Base-by-base conservation (phyloP, 306 rosid genomes). In the Malus asiatica region DNA sequence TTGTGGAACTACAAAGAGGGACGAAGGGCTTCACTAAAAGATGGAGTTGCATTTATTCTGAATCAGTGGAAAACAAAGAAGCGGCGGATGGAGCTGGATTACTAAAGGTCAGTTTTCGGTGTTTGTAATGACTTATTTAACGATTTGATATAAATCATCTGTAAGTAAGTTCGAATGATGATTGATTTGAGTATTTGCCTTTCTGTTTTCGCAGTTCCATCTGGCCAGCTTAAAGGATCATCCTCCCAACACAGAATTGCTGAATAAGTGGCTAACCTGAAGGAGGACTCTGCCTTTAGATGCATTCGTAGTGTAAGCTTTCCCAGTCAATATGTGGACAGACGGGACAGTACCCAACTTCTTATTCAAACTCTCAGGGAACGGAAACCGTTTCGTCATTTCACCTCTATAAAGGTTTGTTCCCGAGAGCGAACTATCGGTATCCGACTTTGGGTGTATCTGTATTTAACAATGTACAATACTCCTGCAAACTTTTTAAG, bases 1-100 rank as follows among this genome's bases (percentile, higher is more conserved):
- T 60, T 90, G 77, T 90, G 92, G 95, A 86, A 87, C 85, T 69
- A 45, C 75, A 77, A 74, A 33, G 73, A 82, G 23, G 86, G 78
- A 38, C 83, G 85, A 40, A 82, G 44, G 82, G 89, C 92, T 61
- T 78, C 77, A 8, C 51, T 86, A 72, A 75, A 81, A 75, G 89
- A 88, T 71, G 83, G 83, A 52, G 79, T 48, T 44, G 15, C 16
- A 12, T 62, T 32, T 52, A 38, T 82, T 57, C 72, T 78, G 70
- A 74, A 78, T 58, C 63, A 73, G 75, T 57, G 61, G 68, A 74
- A 74, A 30, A 10, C 48, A 45, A 68, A 59, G 66, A 73, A 73
- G 61, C 72, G 30, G 55, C 69, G 65, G 25, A 13, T 72, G 72
- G 74, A 46, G 52, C 35, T 69, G 35, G 66, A 55, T 15, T 48